phyloP scores from a whole-genome alignment of 2,329 filamentous ascomycete species.

The Neonectria coccinea region DNA sequence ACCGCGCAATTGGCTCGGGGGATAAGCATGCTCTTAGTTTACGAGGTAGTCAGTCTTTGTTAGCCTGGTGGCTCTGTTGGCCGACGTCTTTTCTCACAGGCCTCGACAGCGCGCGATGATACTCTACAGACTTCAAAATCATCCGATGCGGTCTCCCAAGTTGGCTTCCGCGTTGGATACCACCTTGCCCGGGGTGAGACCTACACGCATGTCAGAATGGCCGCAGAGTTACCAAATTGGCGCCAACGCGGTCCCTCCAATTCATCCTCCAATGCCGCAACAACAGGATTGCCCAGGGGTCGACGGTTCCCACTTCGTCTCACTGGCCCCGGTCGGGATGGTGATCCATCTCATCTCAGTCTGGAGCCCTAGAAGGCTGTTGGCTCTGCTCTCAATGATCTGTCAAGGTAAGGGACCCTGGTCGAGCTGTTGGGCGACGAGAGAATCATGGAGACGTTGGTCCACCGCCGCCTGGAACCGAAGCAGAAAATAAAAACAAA shows the following conservation, averaged over 20 bases:
- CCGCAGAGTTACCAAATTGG: conserved; percentile 5
- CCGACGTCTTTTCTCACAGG: conserved; percentile 10
- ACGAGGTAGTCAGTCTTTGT: background rate
- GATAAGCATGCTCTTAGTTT: background rate
- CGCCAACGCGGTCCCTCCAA: background rate
- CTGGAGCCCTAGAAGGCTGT: conserved; percentile 12
- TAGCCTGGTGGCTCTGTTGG: conserved; percentile 8
- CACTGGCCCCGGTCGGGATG: conserved; percentile 6
- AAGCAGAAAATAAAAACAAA: background rate
- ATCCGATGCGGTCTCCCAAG: conserved; percentile 14
- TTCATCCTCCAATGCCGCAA: conserved; percentile 5
- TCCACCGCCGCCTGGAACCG: background rate
- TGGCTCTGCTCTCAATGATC: conserved; percentile 1
- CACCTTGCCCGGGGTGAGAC: conserved; percentile 1
- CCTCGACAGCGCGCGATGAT: conserved; percentile 6
- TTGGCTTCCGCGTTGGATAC: background rate
- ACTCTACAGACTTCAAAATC: conserved; percentile 14
- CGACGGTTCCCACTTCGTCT: conserved; percentile 1
- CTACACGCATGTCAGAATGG: background rate
- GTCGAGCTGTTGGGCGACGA: no score
- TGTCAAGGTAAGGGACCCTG: background rate
- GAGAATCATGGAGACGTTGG: no score
- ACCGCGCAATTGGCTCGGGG: background rate
- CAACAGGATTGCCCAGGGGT: conserved; percentile 5
- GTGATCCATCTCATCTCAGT: conserved; percentile 26